Evolutionary conservation across 1,284 basidiomycete genomes (phyloP), one percentile per base, ranked within the genome.

Genomic region (Cryptococcus sp.): DNA sequence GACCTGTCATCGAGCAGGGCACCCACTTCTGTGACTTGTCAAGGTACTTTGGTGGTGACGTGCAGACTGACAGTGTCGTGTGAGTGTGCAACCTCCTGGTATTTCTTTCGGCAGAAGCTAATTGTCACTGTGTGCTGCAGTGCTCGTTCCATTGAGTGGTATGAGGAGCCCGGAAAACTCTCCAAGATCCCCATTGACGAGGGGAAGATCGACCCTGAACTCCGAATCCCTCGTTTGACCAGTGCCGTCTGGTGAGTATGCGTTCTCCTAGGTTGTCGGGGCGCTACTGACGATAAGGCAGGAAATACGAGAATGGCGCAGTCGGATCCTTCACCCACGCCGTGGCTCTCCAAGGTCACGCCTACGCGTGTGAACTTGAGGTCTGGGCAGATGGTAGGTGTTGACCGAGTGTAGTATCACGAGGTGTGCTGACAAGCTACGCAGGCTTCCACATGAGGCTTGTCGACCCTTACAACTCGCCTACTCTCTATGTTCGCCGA

Each of bases 11-110:
- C 62, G 96, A 98, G 80, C 95, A 98, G 80, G 95, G 91, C 43
- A 99, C 96, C 8, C 95, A 86, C 75, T 85, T 86, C 69, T 82
- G 82, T 69, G 79, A 78, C 63, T 64, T 78, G 54, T 94, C 92
- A 54, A 88, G 95, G 67, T 99, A 98, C 84, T 98, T 99, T 79
- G 95, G 94, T 55, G 95, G 95, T 46, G 95, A 98, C 69, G 93
- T 98, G 58, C 90, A 96, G 73, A 87, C 95, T 61, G 80, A 84
- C 59, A 86, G 86, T 47, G 93, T 98, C 42, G 83, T 82, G 67
- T 73, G 55, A 61, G 73, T 73, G 7, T 43, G 5, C 27, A 30
- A 10, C 27, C 40, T 54, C 15, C 54, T 47, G 39, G 25, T 10
- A 11, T 27, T 23, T 19, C 8, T 4, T 19, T 20, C 3, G 16